Evolutionary conservation across 495 filamentous ascomycete genomes (phyloP).

Genomic region (Aspergillus diversus): DNA sequence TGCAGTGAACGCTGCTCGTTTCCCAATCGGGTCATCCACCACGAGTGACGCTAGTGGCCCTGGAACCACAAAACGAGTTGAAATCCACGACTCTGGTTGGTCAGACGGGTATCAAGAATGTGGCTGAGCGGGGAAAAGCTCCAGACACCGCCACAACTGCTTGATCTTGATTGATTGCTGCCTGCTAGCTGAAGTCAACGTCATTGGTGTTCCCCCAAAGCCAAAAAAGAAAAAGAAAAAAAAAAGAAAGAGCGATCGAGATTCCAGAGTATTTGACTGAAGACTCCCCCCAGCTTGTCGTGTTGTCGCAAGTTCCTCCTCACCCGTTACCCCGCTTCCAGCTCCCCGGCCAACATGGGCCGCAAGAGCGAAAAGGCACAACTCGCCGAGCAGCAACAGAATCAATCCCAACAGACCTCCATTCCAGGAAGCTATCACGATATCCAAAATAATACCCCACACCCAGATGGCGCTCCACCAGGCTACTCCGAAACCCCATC

Average conservation of each 20-base stretch:
- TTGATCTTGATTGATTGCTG: neutral
- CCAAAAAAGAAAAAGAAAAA: neutral
- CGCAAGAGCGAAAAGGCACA: neutral
- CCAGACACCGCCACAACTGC: neutral
- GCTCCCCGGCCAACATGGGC: neutral
- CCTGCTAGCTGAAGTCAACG: neutral
- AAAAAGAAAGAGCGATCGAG: neutral
- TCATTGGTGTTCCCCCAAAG: neutral
- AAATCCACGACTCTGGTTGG: neutral
- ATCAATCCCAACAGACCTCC: neutral
- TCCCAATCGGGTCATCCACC: conserved; percentile 1
- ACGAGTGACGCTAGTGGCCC: neutral
- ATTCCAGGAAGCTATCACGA: neutral
- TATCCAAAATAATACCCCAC: neutral
- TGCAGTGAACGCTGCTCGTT: too few species aligned
- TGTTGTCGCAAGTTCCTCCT: neutral
- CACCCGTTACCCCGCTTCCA: neutral
- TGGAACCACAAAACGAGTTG: neutral
- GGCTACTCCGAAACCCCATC: conserved; percentile 4
- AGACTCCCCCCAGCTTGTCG: neutral
- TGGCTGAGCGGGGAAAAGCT: neutral
- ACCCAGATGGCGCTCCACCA: neutral
- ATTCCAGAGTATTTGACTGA: neutral
- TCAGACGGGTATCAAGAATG: neutral
- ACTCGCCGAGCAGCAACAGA: neutral